Conservation (phyloP, 257 asterid species). For the Nicotiana otophora region DNA sequence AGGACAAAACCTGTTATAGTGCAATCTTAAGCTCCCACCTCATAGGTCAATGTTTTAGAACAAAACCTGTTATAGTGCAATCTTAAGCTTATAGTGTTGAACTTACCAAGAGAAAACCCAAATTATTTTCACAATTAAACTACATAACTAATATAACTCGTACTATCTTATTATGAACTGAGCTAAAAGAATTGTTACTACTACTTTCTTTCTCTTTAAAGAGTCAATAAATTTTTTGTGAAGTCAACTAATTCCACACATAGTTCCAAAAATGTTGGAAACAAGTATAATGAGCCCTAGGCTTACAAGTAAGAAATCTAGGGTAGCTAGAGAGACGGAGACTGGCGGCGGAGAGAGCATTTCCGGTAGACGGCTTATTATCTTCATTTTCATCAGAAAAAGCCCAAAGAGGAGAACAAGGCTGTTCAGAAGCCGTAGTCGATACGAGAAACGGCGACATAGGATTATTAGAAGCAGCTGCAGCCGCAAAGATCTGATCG, state of each 20-base stretch:
- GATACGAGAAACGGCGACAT: slow-evolving; percentile 39
- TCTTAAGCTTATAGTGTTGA: not conserved
- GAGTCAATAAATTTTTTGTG: not conserved
- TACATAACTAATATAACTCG: not conserved
- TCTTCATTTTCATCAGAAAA: slow-evolving; percentile 54
- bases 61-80: not conserved
- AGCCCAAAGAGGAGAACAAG: slow-evolving; percentile 79
- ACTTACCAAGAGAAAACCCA: not conserved
- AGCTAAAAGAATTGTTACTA: not conserved
- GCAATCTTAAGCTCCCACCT: too few species aligned
- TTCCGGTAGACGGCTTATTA: slow-evolving; percentile 4
- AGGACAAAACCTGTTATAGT: not conserved
- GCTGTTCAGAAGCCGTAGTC: slow-evolving; percentile 45
- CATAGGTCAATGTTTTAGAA: not conserved
- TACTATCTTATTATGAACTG: not conserved
- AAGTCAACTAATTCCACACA: slow-evolving; percentile 12
- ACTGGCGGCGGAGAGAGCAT: slow-evolving; percentile 25
- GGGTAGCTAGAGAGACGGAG: slow-evolving; percentile 41
- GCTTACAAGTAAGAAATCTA: slow-evolving; percentile 46
- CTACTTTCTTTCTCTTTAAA: not conserved
- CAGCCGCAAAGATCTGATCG: slow-evolving; percentile 69
- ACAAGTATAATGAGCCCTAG: not conserved
- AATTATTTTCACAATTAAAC: not conserved
- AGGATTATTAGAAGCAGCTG: slow-evolving; percentile 24
- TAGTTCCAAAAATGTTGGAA: not conserved